Base-by-base conservation (phyloP, 139 green algal genomes). In the Helicosporidium sp. region DNA sequence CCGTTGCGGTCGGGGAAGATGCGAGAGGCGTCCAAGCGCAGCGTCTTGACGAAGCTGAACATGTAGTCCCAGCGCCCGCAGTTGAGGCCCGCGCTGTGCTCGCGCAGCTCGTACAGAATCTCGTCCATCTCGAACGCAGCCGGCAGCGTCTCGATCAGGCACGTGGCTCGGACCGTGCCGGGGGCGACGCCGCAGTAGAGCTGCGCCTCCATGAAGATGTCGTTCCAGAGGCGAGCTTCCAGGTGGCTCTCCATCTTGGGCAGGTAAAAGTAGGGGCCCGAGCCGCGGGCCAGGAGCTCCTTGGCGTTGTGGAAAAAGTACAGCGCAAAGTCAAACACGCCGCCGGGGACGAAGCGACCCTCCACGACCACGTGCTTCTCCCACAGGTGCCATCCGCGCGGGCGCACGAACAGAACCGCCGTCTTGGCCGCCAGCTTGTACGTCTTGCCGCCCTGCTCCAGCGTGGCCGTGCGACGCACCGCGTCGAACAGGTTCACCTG, bases 1-100 rank as follows among this genome's bases (percentile, higher is more conserved):
- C 55, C 40, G 13, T 51, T 58, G 16, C 80, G 69, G 65, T 91
- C 77, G 5, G 79, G 79, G 60, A 91, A 72, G 61, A 89, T 61
- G 23, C 60, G 69, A 51, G 65, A 51, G 5, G 75, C 63, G 62
- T 88, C 75, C 25, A 64, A 68, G 43, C 70, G 64, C 52, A 90
- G 62, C 43, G 83, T 91, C 66, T 91, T 91, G 55, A 91, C 87
- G 65, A 83, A 83, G 26, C 46, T 69, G 60, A 91, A 91, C 60
- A 91, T 87, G 73, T 90, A 90, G 63, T 91, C 80, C 80, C 80
- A 92, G 46, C 80, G 77, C 6, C 80, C 80, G 59, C 80, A 92
- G 68, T 92, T 92, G 27, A 92, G 77, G 20, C 80, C 31, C 2
- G 69, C 53, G 4, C 60, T 75, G 62, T 92, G 81, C 41, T 87